A percentile compares a stretch with the other conserved stretches of the same genome.
Evolutionary conservation across 768 basidiomycete genomes (phyloP).

Genomic region (Psilocybe azurescens): DNA sequence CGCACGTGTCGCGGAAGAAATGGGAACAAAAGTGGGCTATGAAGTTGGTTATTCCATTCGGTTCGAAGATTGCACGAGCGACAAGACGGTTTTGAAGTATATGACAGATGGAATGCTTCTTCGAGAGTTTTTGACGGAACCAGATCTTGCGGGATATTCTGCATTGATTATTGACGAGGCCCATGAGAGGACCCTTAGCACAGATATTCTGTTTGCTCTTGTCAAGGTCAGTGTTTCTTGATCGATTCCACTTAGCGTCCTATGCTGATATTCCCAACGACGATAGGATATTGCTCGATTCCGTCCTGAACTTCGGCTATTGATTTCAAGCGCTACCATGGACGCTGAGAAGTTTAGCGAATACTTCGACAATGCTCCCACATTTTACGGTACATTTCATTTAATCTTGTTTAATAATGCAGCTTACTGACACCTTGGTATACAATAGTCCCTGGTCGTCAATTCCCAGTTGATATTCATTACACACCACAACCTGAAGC

Average conservation of each 20-base stretch:
- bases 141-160: conserved; percentile 93
- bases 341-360: conserved; percentile 98
- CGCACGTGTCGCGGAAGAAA: conserved; percentile 98
- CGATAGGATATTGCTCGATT: conserved; percentile 93
- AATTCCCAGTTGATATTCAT: conserved; percentile 97
- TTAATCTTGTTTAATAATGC: not conserved
- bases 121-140: conserved; percentile 96
- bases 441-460: conserved; percentile 86
- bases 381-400: conserved; percentile 79
- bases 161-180: conserved; percentile 98
- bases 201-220: conserved; percentile 97
- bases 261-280: conserved; percentile 15
- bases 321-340: conserved; percentile 97
- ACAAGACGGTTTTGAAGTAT: conserved; percentile 98
- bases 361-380: conserved; percentile 96
- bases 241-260: not conserved
- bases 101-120: conserved; percentile 99
- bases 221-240: conserved; percentile 80
- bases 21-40: conserved; percentile 95
- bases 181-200: conserved; percentile 96
- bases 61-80: conserved; percentile 99
- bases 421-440: conserved; percentile 5
- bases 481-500: conserved; percentile 99
- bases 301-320: conserved; percentile 88
- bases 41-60: conserved; percentile 99